Evolutionary conservation across 2,329 filamentous ascomycete genomes (phyloP).

Genomic region (Neospermospora avenae): DNA sequence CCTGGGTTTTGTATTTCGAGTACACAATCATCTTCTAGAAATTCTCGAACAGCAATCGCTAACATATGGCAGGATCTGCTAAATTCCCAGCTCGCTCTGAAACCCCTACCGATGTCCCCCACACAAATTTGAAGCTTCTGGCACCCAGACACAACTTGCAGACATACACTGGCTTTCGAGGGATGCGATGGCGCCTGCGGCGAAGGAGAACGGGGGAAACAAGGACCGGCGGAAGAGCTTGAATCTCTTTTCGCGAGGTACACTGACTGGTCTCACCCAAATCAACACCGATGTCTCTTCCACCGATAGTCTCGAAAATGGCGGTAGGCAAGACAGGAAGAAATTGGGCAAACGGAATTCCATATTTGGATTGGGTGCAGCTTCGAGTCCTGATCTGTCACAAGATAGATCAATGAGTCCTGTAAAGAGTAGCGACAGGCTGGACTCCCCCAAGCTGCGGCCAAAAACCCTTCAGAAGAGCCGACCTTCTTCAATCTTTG

Average conservation of each 20-base stretch:
- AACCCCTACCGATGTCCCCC: slow-evolving; percentile 7
- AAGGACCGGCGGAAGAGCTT: slow-evolving; percentile 31
- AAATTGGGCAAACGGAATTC: slow-evolving; percentile 30
- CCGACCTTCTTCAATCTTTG: slow-evolving; percentile 34
- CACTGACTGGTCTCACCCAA: slow-evolving; percentile 25
- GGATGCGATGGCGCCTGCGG: slow-evolving; percentile 28
- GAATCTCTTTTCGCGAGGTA: slow-evolving; percentile 29
- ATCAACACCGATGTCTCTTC: slow-evolving; percentile 28
- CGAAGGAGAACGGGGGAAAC: slow-evolving; percentile 20
- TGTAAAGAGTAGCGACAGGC: slow-evolving; percentile 17
- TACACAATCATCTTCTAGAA: slow-evolving; percentile 1
- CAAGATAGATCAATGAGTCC: slow-evolving; percentile 27
- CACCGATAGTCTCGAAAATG: slow-evolving; percentile 13
- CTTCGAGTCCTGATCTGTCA: slow-evolving; percentile 19
- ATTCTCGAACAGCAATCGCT: not conserved
- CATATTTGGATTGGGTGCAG: slow-evolving; percentile 29
- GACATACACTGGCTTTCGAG: slow-evolving; percentile 12
- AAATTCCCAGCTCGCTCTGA: not conserved
- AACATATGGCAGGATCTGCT: not conserved
- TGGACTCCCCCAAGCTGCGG: slow-evolving; percentile 28
- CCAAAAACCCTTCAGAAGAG: slow-evolving; percentile 32
- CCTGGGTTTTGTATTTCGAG: not conserved
- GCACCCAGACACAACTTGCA: slow-evolving; percentile 11
- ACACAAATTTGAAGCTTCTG: not conserved
- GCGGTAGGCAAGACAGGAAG: slow-evolving; percentile 31